Conservation (phyloP, 2,329 filamentous ascomycete species). For the Akanthomyces uredinophilus region DNA sequence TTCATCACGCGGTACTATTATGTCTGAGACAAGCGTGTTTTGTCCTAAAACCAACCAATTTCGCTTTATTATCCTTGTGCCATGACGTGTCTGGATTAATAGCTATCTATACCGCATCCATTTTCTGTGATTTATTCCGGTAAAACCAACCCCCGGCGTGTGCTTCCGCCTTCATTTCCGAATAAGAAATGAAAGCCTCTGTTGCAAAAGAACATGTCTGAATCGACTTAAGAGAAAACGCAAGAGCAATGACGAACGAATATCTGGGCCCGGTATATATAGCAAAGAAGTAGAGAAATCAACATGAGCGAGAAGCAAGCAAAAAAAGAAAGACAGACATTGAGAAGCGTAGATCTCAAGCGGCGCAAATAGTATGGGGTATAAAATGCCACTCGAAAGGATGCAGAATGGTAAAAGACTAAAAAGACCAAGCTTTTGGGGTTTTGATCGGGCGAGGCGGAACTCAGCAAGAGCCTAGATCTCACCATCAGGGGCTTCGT, state of each 20-base stretch:
- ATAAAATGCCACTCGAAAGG: neutral
- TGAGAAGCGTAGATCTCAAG: neutral
- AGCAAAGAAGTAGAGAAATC: neutral
- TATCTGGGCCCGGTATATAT: neutral
- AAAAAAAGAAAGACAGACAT: neutral
- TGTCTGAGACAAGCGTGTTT: neutral
- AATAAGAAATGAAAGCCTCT: too few species aligned
- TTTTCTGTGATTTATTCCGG: neutral
- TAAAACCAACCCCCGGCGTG: too few species aligned
- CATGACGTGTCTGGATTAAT: neutral
- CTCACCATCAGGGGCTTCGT: slow-evolving; percentile 31
- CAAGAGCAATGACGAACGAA: neutral
- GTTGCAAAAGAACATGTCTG: too few species aligned
- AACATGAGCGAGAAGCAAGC: neutral
- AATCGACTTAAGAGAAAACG: neutral
- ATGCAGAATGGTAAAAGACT: neutral
- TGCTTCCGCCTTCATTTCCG: too few species aligned
- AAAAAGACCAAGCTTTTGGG: neutral
- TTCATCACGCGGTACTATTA: neutral
- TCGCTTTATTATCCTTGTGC: neutral
- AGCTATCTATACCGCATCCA: neutral
- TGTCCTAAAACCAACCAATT: neutral
- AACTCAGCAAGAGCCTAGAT: slow-evolving; percentile 21
- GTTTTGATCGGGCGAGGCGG: neutral
- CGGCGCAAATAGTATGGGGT: neutral